A percentile compares a stretch with the other conserved stretches of the same genome.
Evolutionary conservation across 2,329 filamentous ascomycete genomes (phyloP).

Genomic region (Colletotrichum lentis): DNA sequence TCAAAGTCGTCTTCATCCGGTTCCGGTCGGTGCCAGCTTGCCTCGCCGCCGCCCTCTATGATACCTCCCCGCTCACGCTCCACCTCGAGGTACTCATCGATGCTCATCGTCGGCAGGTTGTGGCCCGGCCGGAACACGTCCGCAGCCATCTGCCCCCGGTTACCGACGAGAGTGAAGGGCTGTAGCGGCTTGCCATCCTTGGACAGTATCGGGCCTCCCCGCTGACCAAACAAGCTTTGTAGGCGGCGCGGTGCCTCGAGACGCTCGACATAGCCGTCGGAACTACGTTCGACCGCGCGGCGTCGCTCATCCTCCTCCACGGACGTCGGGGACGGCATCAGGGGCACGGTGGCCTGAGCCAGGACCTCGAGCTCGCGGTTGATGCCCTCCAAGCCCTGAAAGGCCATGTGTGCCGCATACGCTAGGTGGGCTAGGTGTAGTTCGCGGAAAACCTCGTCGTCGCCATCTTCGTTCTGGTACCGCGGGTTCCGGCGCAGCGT

Average conservation of each 20-base stretch:
- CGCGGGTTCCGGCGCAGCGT: conserved; percentile 54
- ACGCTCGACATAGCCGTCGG: conserved; percentile 72
- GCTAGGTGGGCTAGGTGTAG: conserved; percentile 79
- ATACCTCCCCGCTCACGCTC: conserved; percentile 85
- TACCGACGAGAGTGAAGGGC: conserved; percentile 86
- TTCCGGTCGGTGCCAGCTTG: conserved; percentile 72
- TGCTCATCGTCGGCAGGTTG: conserved; percentile 95
- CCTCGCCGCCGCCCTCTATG: conserved; percentile 87
- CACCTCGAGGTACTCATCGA: conserved; percentile 96
- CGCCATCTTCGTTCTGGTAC: conserved; percentile 71
- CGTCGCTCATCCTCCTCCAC: conserved; percentile 58
- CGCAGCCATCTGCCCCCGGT: conserved; percentile 75
- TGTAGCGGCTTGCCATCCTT: conserved; percentile 83
- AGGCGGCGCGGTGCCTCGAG: conserved; percentile 72
- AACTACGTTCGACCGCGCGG: conserved; percentile 44
- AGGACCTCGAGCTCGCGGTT: conserved; percentile 86
- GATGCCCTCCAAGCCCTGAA: conserved; percentile 86
- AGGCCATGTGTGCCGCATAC: conserved; percentile 79
- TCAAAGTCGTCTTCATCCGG: conserved; percentile 90
- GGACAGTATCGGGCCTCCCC: conserved; percentile 76
- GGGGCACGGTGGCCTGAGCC: conserved; percentile 71
- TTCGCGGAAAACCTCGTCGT: conserved; percentile 84
- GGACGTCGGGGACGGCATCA: conserved; percentile 54
- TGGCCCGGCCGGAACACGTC: conserved; percentile 92
- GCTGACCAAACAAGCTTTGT: conserved; percentile 53